Conservation (phyloP, 2,329 filamentous ascomycete genomes). For the Beauveria brongniartii region DNA sequence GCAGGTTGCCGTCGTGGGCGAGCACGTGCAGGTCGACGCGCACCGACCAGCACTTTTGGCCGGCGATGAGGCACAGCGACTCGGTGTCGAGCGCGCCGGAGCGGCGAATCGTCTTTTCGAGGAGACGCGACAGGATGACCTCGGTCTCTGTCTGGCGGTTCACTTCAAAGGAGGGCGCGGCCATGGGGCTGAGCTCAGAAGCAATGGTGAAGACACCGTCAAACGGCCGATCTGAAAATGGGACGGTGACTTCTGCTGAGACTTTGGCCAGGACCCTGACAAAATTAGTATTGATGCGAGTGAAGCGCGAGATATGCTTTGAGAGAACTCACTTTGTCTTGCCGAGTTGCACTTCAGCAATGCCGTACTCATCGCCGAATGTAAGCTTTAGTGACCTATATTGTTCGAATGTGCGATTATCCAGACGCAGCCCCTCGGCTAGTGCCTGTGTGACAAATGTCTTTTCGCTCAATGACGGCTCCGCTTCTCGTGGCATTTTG, state of each 20-base stretch:
- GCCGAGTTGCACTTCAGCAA: constrained; percentile 78
- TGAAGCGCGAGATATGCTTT: not conserved
- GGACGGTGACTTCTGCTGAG: constrained; percentile 79
- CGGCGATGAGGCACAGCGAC: constrained; percentile 86
- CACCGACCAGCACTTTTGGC: constrained; percentile 83
- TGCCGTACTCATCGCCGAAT: constrained; percentile 87
- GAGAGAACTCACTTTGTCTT: constrained; percentile 65
- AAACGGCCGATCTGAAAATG: constrained; percentile 81
- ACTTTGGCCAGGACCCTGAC: constrained; percentile 72
- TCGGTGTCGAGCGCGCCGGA: constrained; percentile 92
- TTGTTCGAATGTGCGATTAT: constrained; percentile 73
- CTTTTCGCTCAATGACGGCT: constrained; percentile 82
- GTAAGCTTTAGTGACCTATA: constrained; percentile 69
- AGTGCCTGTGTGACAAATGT: constrained; percentile 80
- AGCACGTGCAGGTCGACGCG: constrained; percentile 88
- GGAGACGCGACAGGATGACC: constrained; percentile 73
- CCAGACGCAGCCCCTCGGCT: constrained; percentile 70
- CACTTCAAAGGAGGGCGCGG: constrained; percentile 80
- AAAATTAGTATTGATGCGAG: constrained; percentile 6
- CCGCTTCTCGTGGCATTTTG: constrained; percentile 83
- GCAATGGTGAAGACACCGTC: constrained; percentile 92
- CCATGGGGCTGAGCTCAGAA: constrained; percentile 87
- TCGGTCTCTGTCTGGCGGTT: constrained; percentile 78
- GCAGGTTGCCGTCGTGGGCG: constrained; percentile 81
- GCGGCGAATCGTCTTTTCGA: constrained; percentile 90